These are phyloP conservation scores for Euphrasia arctica DNA, from an alignment of 305 asterid genomes.

Conservation along the genomic window DNA sequence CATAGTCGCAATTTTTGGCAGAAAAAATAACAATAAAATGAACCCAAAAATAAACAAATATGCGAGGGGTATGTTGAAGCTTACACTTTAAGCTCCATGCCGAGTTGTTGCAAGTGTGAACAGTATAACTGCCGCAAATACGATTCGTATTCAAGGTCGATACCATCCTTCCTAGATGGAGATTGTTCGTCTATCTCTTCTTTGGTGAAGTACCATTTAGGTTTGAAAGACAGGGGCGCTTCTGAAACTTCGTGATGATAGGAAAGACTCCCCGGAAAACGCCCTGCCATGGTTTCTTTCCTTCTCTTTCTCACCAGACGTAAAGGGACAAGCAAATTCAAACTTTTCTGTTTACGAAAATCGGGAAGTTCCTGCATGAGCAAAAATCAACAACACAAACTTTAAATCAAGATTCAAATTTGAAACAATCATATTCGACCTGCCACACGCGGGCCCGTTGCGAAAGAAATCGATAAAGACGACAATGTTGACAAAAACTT, in stretches of 20 bases:
- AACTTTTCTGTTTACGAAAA: constrained; percentile 4
- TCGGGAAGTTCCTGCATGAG: constrained; percentile 18
- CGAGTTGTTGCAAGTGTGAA: constrained; percentile 51
- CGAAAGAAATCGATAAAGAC: neutral
- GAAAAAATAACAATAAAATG: no score
- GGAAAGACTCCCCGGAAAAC: constrained; percentile 39
- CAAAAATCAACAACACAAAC: constrained; percentile 14
- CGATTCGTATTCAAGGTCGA: constrained; percentile 40
- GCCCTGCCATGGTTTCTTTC: constrained; percentile 40
- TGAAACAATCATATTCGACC: constrained; percentile 4
- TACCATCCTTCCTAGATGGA: constrained; percentile 65
- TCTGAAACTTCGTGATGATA: constrained; percentile 20
- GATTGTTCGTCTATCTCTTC: constrained; percentile 53
- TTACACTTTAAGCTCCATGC: constrained; percentile 56
- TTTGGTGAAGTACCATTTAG: constrained; percentile 51
- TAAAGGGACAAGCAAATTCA: neutral
- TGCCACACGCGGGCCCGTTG: neutral
- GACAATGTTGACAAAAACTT: neutral
- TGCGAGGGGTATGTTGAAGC: constrained; percentile 20
- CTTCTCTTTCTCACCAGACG: constrained; percentile 32
- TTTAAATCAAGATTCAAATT: neutral
- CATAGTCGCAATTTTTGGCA: neutral
- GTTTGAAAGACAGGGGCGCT: constrained; percentile 23
- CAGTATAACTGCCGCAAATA: constrained; percentile 48
- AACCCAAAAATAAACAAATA: no score